Conservation (phyloP, 805 yeast genomes). For the Candida arabinofermentans region DNA sequence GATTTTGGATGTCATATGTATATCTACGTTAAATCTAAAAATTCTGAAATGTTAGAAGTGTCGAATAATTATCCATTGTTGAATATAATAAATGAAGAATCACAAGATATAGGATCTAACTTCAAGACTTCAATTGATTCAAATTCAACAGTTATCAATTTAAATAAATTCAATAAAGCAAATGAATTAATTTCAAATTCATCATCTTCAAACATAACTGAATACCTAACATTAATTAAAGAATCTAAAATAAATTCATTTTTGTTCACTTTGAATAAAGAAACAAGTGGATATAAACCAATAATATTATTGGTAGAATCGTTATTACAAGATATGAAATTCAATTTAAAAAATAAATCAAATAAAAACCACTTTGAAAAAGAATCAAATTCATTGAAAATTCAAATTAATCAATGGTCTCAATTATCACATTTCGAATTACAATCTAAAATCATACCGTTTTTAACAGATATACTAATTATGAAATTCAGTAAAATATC, state of each 20-base stretch:
- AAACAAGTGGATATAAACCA: conserved; percentile 30
- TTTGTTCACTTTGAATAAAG: conserved; percentile 24
- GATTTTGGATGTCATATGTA: conserved; percentile 26
- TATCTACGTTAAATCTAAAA: conserved; percentile 23
- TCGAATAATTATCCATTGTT: conserved; percentile 27
- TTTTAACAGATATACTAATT: conserved; percentile 23
- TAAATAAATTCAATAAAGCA: conserved; percentile 24
- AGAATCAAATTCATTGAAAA: conserved; percentile 9
- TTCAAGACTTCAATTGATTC: conserved; percentile 9
- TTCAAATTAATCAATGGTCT: conserved; percentile 29
- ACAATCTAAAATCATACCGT: conserved; percentile 31
- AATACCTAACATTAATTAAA: conserved; percentile 24
- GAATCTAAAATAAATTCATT: conserved; percentile 26
- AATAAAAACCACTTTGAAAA: conserved; percentile 9
- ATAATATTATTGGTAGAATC: conserved; percentile 21
- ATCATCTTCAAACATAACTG: conserved; percentile 22
- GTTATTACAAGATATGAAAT: conserved; percentile 23
- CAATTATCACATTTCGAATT: conserved; percentile 33
- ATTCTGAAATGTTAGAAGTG: conserved; percentile 19
- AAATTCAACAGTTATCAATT: conserved; percentile 18
- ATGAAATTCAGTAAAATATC: conserved; percentile 26
- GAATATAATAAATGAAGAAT: conserved; percentile 16
- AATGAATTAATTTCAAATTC: conserved; percentile 26
- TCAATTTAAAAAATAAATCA: conserved; percentile 10
- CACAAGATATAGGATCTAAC: conserved; percentile 11